Conservation (phyloP, 2,329 filamentous ascomycete species). For the Epichloe typhina region DNA sequence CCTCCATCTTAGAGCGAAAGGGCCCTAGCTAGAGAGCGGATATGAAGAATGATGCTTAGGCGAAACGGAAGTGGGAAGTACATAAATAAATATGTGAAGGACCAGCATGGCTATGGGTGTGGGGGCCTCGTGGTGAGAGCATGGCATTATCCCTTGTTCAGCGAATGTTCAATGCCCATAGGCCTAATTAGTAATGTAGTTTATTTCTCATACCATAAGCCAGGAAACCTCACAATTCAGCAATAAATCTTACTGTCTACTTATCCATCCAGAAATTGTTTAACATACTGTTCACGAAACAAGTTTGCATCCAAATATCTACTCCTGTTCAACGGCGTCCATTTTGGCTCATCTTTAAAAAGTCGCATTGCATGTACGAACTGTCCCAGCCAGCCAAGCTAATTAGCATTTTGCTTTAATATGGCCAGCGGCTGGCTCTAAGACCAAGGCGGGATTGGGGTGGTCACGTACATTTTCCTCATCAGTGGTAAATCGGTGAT, state of each 20-base stretch:
- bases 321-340: constrained; percentile 81
- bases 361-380: constrained; percentile 92
- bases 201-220: too few species aligned
- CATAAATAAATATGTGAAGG: not conserved
- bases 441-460: not conserved
- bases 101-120: not conserved
- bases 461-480: constrained; percentile 61
- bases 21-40: not conserved
- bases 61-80: too few species aligned
- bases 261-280: constrained; percentile 21
- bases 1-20: constrained; percentile 4
- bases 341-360: constrained; percentile 97
- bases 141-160: not conserved
- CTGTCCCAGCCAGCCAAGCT: constrained; percentile 29
- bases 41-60: not conserved
- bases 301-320: constrained; percentile 65
- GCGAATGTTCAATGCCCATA: not conserved
- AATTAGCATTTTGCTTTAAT: not conserved
- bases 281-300: constrained; percentile 66
- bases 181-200: too few species aligned
- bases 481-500: constrained; percentile 94
- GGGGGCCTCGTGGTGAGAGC: not conserved
- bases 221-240: too few species aligned
- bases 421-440: not conserved
- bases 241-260: not conserved